phyloP scores from a whole-genome alignment of 202 grass and related monocot species.

The Panicum virgatum region DNA sequence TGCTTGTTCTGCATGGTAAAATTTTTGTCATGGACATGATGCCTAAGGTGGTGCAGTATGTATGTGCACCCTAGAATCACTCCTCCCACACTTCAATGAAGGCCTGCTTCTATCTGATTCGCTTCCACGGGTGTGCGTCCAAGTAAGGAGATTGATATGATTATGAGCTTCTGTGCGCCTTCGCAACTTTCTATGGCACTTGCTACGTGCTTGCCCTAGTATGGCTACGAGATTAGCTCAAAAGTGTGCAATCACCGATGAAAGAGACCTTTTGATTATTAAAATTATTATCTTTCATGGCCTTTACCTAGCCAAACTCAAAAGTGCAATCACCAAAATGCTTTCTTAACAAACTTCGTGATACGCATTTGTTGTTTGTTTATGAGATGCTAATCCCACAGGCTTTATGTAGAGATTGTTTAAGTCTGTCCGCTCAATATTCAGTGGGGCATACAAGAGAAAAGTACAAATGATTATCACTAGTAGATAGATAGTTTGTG shows the following conservation, averaged over 20 bases:
- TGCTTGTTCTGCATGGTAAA: not conserved
- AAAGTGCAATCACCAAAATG: constrained; percentile 33
- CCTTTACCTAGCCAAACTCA: constrained; percentile 33
- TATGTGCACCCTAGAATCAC: constrained; percentile 10
- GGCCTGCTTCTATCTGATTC: not conserved
- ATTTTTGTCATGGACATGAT: not conserved
- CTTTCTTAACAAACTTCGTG: constrained; percentile 44
- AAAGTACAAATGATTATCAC: constrained; percentile 17
- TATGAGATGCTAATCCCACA: constrained; percentile 45
- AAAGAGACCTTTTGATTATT: constrained; percentile 36
- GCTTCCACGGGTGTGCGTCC: not conserved
- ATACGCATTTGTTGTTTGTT: constrained; percentile 46
- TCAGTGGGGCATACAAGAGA: constrained; percentile 35
- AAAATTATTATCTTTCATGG: constrained; percentile 7
- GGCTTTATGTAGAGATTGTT: constrained; percentile 15
- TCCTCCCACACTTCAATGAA: not conserved
- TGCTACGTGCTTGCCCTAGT: constrained; percentile 47
- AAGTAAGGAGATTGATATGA: not conserved
- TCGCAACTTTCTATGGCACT: constrained; percentile 36
- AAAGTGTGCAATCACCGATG: constrained; percentile 38
- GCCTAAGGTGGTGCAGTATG: not conserved
- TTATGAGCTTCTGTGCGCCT: constrained; percentile 38
- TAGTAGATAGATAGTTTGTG: no score
- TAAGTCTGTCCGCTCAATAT: constrained; percentile 36
- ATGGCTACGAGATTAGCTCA: constrained; percentile 42